Evolutionary conservation across 2,329 filamentous ascomycete species (phyloP).

Genomic region (Alternaria longipes): DNA sequence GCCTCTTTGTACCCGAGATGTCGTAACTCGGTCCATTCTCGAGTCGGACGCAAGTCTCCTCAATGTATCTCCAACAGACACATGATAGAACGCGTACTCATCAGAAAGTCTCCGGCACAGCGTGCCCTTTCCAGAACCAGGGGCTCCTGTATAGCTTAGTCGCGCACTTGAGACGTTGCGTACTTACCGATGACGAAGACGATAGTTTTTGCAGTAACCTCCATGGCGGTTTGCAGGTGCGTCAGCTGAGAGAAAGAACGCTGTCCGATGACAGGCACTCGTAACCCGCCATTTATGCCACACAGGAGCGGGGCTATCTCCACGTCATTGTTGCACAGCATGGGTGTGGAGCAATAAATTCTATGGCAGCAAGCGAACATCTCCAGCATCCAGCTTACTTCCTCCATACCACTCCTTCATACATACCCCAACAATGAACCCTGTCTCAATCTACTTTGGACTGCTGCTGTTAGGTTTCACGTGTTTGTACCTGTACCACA

Average conservation of each 20-base stretch:
- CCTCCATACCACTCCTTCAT: background rate
- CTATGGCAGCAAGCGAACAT: background rate
- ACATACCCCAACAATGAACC: constrained; percentile 2
- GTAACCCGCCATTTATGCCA: constrained; percentile 4
- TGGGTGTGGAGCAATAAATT: background rate
- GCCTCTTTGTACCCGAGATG: background rate
- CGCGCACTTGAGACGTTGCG: constrained; percentile 1
- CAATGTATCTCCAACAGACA: constrained; percentile 40
- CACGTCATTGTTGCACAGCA: background rate
- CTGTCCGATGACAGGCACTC: background rate
- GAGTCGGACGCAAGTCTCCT: constrained; percentile 4
- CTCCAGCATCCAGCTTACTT: background rate
- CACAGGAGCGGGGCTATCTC: background rate
- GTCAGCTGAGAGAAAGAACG: background rate
- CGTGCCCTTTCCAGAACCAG: constrained; percentile 46
- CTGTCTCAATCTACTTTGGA: constrained; percentile 6
- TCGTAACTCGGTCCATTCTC: background rate
- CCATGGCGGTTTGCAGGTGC: background rate
- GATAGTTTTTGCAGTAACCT: background rate
- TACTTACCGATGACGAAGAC: constrained; percentile 22
- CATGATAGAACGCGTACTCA: constrained; percentile 29
- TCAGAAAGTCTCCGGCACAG: constrained; percentile 34
- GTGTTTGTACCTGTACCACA: background rate
- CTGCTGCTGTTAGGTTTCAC: background rate
- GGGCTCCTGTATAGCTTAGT: constrained; percentile 31